phyloP scores from a whole-genome alignment of 257 asterid species.

The Petunia axillaris region DNA sequence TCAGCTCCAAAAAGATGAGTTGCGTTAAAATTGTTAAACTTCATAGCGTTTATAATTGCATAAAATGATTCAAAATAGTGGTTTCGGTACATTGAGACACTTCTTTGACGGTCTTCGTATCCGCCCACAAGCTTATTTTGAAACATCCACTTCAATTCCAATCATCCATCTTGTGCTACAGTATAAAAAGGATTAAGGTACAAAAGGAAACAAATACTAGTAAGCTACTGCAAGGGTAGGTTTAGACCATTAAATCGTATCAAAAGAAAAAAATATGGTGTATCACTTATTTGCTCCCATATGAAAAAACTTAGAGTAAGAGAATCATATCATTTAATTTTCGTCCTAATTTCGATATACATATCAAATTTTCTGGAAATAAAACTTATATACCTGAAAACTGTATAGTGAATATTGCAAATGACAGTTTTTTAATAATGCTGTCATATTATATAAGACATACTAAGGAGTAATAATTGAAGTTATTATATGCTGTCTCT shows the following conservation, averaged over 20 bases:
- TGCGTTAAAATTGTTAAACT: too few relatives aligned
- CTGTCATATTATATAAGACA: neutral
- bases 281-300: neutral
- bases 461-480: neutral
- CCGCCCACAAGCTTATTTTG: neutral
- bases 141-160: neutral
- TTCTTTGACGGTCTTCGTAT: too few relatives aligned
- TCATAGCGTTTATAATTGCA: too few relatives aligned
- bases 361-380: neutral
- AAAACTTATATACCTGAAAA: neutral
- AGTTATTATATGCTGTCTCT: neutral
- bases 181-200: neutral
- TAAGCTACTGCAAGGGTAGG: slow-evolving; percentile 7
- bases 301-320: neutral
- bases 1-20: too few relatives aligned
- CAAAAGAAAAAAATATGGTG: neutral
- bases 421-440: neutral
- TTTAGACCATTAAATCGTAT: slow-evolving; percentile 5
- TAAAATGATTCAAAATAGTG: too few relatives aligned
- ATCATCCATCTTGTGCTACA: neutral
- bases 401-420: neutral
- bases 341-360: neutral
- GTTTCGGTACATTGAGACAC: too few relatives aligned
- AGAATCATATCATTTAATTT: slow-evolving; percentile 1
- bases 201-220: neutral